These are phyloP conservation scores for Aspergillus quadrilineatus DNA, from an alignment of 2,329 filamentous ascomycete species.

Conservation along the genomic window DNA sequence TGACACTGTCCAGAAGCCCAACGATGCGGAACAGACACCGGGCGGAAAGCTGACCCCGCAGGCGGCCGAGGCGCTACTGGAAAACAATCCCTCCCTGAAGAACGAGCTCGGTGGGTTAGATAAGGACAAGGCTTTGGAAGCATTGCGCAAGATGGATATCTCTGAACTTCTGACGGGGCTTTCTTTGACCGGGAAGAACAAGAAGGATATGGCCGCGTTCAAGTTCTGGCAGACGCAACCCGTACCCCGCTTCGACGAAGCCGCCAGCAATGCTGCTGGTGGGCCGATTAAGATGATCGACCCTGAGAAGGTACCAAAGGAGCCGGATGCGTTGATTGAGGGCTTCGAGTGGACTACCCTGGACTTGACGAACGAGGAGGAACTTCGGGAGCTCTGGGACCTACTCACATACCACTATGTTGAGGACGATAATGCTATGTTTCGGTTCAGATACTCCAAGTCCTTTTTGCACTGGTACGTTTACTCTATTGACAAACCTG, in stretches of 20 bases:
- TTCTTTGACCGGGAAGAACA: conserved; percentile 78
- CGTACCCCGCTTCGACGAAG: conserved; percentile 74
- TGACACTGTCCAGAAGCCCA: conserved; percentile 22
- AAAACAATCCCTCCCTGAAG: conserved; percentile 63
- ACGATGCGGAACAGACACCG: conserved; percentile 19
- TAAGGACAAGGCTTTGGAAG: conserved; percentile 56
- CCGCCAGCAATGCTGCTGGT: conserved; percentile 61
- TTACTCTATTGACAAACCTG: not conserved
- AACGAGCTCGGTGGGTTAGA: conserved; percentile 71
- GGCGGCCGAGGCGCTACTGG: conserved; percentile 42
- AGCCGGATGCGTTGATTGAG: conserved; percentile 70
- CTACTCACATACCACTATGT: conserved; percentile 92
- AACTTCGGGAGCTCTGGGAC: conserved; percentile 87
- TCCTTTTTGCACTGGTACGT: conserved; percentile 82
- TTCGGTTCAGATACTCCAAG: conserved; percentile 92
- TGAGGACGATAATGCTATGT: conserved; percentile 94
- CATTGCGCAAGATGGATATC: conserved; percentile 51
- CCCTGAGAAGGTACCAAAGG: conserved; percentile 73
- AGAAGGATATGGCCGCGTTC: conserved; percentile 94
- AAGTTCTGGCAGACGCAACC: conserved; percentile 99
- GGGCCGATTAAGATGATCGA: conserved; percentile 82
- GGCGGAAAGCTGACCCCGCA: conserved; percentile 38
- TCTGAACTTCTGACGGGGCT: conserved; percentile 51
- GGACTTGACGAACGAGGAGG: conserved; percentile 73
- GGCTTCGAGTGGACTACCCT: conserved; percentile 95